These are phyloP conservation scores for Cryphonectria parasitica DNA, from an alignment of 2,329 filamentous ascomycete genomes.

Conservation along the genomic window DNA sequence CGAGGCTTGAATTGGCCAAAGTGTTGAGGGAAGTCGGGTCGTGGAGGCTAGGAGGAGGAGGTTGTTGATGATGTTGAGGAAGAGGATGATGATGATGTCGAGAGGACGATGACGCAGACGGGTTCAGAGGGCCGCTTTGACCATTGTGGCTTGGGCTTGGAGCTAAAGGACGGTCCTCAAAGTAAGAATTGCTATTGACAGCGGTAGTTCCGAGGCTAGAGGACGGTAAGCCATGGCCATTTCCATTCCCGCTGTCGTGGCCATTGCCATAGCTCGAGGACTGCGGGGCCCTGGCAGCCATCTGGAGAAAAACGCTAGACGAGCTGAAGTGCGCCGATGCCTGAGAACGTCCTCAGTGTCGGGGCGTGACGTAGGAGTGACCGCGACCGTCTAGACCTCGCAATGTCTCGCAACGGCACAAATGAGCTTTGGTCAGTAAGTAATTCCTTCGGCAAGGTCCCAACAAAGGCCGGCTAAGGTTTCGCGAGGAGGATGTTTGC, in stretches of 20 bases:
- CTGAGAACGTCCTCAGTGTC: not conserved
- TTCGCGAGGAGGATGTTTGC: not conserved
- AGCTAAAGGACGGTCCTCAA: slow-evolving; percentile 5
- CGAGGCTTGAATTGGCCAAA: slow-evolving; percentile 29
- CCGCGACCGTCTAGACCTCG: not conserved
- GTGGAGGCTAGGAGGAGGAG: not conserved
- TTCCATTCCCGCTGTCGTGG: not conserved
- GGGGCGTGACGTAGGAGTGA: not conserved
- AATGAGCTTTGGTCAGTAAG: not conserved
- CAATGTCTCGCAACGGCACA: not conserved
- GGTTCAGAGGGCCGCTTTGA: slow-evolving; percentile 14
- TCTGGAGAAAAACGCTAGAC: not conserved
- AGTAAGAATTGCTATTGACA: slow-evolving; percentile 16
- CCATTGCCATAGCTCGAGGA: slow-evolving; percentile 2
- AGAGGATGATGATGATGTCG: slow-evolving; percentile 16
- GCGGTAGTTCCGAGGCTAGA: slow-evolving; percentile 22
- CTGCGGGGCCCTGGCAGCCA: slow-evolving; percentile 25
- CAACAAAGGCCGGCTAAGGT: not conserved
- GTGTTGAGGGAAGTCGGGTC: slow-evolving; percentile 31
- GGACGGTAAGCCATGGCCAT: not conserved
- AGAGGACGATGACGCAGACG: slow-evolving; percentile 22
- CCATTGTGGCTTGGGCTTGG: slow-evolving; percentile 17
- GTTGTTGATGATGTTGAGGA: slow-evolving; percentile 9
- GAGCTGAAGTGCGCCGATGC: not conserved
- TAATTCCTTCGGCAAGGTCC: not conserved